Percentiles rank a stretch among this genome's conserved stretches.
These are phyloP conservation scores for Xenoacremonium recifei DNA, from an alignment of 2,329 filamentous ascomycete species.

Conservation along the genomic window DNA sequence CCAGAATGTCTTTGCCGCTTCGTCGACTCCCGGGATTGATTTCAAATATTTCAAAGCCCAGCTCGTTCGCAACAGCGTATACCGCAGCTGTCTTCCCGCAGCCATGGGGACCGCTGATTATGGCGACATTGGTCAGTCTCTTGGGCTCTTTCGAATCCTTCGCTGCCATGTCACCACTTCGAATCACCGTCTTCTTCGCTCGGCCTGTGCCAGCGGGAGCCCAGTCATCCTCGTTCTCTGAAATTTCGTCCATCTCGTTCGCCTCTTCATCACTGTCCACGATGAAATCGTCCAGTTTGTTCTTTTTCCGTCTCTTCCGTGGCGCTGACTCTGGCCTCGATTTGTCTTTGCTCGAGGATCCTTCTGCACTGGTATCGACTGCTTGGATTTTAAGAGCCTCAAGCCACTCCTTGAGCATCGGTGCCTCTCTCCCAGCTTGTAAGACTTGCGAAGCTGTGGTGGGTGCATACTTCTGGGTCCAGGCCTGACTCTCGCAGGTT, in stretches of 20 bases:
- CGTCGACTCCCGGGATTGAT: constrained; percentile 82
- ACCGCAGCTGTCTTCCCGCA: constrained; percentile 93
- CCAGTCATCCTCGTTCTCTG: constrained; percentile 57
- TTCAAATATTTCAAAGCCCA: constrained; percentile 93
- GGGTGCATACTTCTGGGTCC: constrained; percentile 86
- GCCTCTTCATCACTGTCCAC: constrained; percentile 75
- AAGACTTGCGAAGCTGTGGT: constrained; percentile 67
- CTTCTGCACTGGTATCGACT: constrained; percentile 61
- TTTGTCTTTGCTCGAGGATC: constrained; percentile 29
- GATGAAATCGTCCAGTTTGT: constrained; percentile 78
- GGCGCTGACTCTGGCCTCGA: constrained; percentile 26
- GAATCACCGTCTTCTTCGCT: constrained; percentile 54
- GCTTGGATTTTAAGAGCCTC: constrained; percentile 71
- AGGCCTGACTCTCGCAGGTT: constrained; percentile 69
- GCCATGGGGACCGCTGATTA: constrained; percentile 85
- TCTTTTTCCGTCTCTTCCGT: constrained; percentile 67
- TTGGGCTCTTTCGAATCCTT: constrained; percentile 41
- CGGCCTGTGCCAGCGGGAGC: constrained; percentile 35
- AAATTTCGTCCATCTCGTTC: constrained; percentile 66
- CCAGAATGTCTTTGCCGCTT: constrained; percentile 85
- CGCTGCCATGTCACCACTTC: constrained; percentile 35
- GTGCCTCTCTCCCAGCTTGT: constrained; percentile 68
- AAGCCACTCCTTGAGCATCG: constrained; percentile 78
- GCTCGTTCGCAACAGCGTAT: constrained; percentile 86
- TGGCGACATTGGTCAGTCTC: constrained; percentile 70